Conservation (phyloP, 441 rosid species). For the Erodium chrysanthum region DNA sequence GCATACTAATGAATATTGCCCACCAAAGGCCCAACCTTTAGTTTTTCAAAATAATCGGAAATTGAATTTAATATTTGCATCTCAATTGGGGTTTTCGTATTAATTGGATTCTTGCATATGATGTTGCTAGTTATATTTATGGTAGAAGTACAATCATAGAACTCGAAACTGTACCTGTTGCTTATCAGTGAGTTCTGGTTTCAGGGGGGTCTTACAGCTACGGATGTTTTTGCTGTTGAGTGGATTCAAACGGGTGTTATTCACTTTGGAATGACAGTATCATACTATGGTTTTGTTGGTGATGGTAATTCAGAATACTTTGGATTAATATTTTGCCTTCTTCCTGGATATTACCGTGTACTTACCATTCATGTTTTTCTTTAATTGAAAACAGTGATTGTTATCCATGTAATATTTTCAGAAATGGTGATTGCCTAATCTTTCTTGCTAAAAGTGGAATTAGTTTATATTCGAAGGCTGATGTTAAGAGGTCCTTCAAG, state of each 20-base stretch:
- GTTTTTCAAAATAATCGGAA: not conserved
- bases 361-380: conserved; percentile 1
- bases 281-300: conserved; percentile 92
- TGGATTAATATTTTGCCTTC: not conserved
- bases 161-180: conserved; percentile 5
- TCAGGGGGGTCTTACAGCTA: conserved; percentile 94
- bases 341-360: not conserved
- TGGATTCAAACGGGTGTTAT: conserved; percentile 77
- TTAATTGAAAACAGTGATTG: not conserved
- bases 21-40: conserved; percentile 2
- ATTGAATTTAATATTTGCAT: not conserved
- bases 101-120: not conserved
- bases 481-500: not conserved
- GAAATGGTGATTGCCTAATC: not conserved
- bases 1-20: not conserved
- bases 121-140: not conserved
- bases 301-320: conserved; percentile 49
- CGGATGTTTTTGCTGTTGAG: conserved; percentile 85
- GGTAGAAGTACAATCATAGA: not conserved
- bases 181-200: conserved; percentile 20
- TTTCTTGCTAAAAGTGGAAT: not conserved
- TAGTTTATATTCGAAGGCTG: not conserved
- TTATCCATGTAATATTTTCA: not conserved
- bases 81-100: not conserved
- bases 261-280: conserved; percentile 90